Percentiles rank a stretch among this genome's conserved stretches.
Conservation (phyloP, 257 asterid genomes). For the Forsythia viridissima region DNA sequence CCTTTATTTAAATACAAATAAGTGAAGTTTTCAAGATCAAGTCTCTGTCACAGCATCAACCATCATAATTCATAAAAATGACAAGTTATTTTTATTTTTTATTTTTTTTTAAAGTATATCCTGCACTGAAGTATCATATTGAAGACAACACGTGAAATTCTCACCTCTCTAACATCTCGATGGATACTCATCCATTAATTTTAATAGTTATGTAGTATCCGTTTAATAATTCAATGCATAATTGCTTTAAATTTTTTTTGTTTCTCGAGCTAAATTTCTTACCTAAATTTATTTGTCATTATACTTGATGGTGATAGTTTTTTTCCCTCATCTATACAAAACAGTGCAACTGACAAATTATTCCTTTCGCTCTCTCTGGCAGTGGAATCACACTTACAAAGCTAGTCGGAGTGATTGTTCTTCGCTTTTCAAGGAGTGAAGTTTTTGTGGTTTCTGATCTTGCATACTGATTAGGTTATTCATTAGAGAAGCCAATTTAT, state of each 20-base stretch:
- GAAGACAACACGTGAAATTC: too few species aligned
- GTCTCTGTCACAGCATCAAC: too few species aligned
- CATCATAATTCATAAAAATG: too few species aligned
- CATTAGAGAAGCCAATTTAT: slow-evolving; percentile 4
- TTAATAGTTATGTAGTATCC: not conserved
- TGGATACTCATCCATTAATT: not conserved
- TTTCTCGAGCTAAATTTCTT: not conserved
- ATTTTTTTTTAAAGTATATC: too few species aligned
- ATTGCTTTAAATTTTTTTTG: not conserved
- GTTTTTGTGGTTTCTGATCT: slow-evolving; percentile 75
- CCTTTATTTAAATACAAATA: too few species aligned
- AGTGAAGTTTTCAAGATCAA: too few species aligned
- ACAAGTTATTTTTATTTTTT: too few species aligned
- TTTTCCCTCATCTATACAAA: not conserved
- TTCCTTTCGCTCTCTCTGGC: slow-evolving; percentile 23
- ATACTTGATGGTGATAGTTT: not conserved
- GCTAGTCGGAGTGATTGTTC: slow-evolving; percentile 90
- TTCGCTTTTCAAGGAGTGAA: slow-evolving; percentile 86
- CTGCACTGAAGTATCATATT: too few species aligned
- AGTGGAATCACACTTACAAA: slow-evolving; percentile 97
- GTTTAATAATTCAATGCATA: not conserved
- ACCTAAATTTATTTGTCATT: not conserved
- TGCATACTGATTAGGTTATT: not conserved
- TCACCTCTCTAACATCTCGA: not conserved
- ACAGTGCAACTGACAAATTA: not conserved